Evolutionary conservation across 2,329 filamentous ascomycete species (phyloP), one percentile per base, ranked within the genome.

Genomic region (Ophidiomyces ophidiicola): DNA sequence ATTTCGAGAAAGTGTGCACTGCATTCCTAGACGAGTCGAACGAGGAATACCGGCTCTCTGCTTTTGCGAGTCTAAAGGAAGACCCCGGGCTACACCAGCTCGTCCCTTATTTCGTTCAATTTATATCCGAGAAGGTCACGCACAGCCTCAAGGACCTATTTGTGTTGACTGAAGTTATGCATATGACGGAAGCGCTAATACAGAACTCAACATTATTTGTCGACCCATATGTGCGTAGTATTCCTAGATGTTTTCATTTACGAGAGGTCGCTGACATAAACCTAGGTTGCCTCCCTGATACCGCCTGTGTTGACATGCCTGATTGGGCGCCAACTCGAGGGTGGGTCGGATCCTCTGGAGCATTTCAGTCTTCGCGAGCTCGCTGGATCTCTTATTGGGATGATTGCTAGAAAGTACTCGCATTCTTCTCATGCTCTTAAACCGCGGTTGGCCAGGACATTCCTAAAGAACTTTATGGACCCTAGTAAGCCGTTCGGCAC

Each of bases 41-140:
- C 10, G 86, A 93, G 47, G 82, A 92, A 46, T 78, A 93, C 55
- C 80, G 88, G 38, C 76, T 81, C 35, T 86, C 90, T 0, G 90
- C 85, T 0, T 72, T 94, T 23, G 80, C 83, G 37, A 92, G 84
- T 18, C 75, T 98, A 17, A 73, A 80, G 35, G 82, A 85, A 42
- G 90, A 98, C 54, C 86, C 90, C 0, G 88, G 88, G 25, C 74
- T 96, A 26, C 90, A 98, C 57, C 90, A 98, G 61, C 75, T 98
- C 6, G 78, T 94, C 19, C 90, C 90, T 0, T 98, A 98, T 63
- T 94, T 96, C 53, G 80, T 94, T 44, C 86, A 92, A 58, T 96
- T 94, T 59, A 82, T 96, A 52, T 80, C 86, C 14, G 88, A 94
- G 58, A 90, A 94, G 61, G 85, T 98, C 36, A 96, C 90, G 1